These are phyloP conservation scores for Entomortierella lignicola DNA, from an alignment of 192 early-diverging fungal species.

Conservation along the genomic window DNA sequence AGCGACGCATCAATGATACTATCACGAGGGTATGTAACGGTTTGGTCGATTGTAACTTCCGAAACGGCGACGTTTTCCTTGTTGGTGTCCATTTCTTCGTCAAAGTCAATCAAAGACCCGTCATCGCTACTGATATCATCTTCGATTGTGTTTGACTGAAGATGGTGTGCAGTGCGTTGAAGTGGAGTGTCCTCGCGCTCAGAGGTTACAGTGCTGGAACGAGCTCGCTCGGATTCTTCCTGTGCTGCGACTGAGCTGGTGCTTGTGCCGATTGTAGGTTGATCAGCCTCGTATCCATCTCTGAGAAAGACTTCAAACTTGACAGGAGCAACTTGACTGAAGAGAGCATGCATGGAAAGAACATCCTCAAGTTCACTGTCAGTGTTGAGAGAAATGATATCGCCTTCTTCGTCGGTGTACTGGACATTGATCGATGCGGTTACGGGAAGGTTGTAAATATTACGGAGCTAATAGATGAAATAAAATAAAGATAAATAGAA, in stretches of 20 bases:
- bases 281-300: background rate
- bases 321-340: conserved; percentile 42
- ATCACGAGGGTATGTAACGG: conserved; percentile 11
- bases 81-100: conserved; percentile 5
- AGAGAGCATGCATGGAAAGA: conserved; percentile 35
- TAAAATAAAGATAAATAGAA: background rate
- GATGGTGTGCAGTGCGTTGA: background rate
- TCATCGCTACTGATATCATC: conserved; percentile 26
- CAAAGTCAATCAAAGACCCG: conserved; percentile 45
- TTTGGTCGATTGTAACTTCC: conserved; percentile 6
- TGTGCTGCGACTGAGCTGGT: conserved; percentile 1
- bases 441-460: conserved; percentile 18
- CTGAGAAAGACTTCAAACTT: conserved; percentile 39
- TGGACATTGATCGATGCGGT: conserved; percentile 18
- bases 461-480: conserved; percentile 27
- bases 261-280: background rate
- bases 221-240: background rate
- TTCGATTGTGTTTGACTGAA: background rate
- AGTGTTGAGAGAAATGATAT: conserved; percentile 48
- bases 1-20: conserved; percentile 11
- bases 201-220: conserved; percentile 21
- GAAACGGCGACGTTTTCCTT: background rate
- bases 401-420: conserved; percentile 52
- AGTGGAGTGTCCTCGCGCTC: conserved; percentile 16
- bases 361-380: conserved; percentile 48